phyloP scores from a whole-genome alignment of 2,329 filamentous ascomycete genomes.

The Pochonia chlamydosporia region DNA sequence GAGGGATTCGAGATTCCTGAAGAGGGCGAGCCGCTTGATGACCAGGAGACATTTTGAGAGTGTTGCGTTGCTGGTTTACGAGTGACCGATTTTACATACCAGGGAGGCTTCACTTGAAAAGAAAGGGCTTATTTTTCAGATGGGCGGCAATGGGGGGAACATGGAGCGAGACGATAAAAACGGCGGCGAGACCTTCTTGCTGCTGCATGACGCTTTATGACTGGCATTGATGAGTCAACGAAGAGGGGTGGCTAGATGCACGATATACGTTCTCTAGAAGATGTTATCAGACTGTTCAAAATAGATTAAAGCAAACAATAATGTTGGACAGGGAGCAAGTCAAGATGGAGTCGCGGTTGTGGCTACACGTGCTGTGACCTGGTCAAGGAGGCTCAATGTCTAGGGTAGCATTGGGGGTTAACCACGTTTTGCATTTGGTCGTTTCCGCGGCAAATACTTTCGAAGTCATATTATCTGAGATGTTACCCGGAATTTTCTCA shows the following conservation, averaged over 20 bases:
- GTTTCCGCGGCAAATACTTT: too few species aligned
- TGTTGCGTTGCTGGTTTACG: background rate
- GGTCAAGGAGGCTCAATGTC: background rate
- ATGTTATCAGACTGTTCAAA: background rate
- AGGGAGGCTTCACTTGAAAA: slow-evolving; percentile 1
- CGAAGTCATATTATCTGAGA: too few species aligned
- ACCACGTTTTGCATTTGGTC: too few species aligned
- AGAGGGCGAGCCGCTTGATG: slow-evolving; percentile 64
- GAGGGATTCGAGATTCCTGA: slow-evolving; percentile 85
- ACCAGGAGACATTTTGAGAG: slow-evolving; percentile 74
- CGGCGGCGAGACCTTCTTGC: background rate
- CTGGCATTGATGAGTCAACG: slow-evolving; percentile 5
- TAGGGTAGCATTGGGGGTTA: too few species aligned
- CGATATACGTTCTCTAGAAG: slow-evolving; percentile 4
- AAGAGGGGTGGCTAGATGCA: background rate
- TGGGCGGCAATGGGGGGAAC: background rate
- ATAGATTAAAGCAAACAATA: slow-evolving; percentile 4
- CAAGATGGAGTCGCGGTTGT: background rate
- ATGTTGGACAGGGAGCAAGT: slow-evolving; percentile 1
- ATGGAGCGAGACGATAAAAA: background rate
- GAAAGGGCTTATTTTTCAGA: background rate
- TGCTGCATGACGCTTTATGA: slow-evolving; percentile 6
- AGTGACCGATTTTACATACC: background rate
- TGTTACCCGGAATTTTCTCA: too few species aligned
- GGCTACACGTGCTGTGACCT: background rate